These are phyloP conservation scores for Puccinellia tenuiflora DNA, from an alignment of 176 grass and related monocot genomes.

Conservation along the genomic window DNA sequence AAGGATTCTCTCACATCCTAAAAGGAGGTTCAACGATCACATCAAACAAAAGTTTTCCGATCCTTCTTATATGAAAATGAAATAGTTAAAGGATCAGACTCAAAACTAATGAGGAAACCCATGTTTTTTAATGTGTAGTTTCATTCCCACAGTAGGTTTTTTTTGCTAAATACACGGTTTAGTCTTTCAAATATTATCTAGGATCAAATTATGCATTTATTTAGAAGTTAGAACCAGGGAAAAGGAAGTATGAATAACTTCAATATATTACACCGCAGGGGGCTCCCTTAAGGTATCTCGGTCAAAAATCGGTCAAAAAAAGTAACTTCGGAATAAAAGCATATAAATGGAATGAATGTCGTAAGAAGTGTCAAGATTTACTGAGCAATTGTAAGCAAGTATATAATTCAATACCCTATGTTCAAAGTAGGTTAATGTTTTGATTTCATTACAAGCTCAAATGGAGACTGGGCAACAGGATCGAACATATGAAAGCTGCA, in stretches of 20 bases:
- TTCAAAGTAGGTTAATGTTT: not conserved
- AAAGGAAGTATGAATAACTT: not conserved
- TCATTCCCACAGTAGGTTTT: no score
- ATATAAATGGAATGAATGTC: not conserved
- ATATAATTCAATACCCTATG: not conserved
- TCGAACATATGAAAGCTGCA: slow-evolving; percentile 16
- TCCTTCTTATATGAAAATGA: not conserved
- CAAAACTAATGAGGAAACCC: not conserved
- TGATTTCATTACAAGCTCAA: not conserved
- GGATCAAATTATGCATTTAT: not conserved
- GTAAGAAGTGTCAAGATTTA: slow-evolving; percentile 1
- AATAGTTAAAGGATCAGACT: not conserved
- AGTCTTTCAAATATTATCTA: not conserved
- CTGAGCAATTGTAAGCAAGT: not conserved
- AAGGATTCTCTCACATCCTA: not conserved
- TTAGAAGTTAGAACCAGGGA: not conserved
- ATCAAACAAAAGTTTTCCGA: not conserved
- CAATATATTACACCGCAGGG: not conserved
- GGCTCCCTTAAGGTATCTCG: not conserved
- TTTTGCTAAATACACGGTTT: not conserved
- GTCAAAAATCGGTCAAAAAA: no score
- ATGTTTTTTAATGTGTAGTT: no score
- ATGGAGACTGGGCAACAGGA: not conserved
- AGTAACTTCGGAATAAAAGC: not conserved
- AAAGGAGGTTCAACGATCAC: not conserved